Conservation (phyloP, 1,284 basidiomycete species). For the Malassezia restricta region DNA sequence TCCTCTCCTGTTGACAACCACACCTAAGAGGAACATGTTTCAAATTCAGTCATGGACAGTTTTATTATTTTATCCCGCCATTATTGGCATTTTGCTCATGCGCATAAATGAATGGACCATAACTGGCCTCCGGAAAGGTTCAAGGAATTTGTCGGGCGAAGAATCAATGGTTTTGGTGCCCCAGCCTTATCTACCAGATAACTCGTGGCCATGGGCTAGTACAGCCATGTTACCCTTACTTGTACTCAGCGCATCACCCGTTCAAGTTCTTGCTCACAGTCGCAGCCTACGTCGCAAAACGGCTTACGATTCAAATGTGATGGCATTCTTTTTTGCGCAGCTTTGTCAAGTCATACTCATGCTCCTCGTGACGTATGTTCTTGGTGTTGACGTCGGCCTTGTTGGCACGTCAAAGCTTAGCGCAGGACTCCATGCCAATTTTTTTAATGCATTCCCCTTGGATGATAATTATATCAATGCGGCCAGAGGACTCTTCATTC, state of each 20-base stretch:
- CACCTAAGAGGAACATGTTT: constrained; percentile 41
- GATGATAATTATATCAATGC: constrained; percentile 32
- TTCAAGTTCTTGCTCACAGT: constrained; percentile 41
- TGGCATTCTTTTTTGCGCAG: constrained; percentile 35
- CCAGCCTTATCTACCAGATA: not conserved
- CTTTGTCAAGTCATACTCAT: constrained; percentile 29
- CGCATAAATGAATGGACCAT: constrained; percentile 19
- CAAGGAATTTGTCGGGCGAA: not conserved
- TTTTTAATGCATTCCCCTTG: constrained; percentile 32
- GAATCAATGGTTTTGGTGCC: constrained; percentile 1
- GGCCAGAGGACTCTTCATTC: constrained; percentile 26
- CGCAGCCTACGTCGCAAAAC: constrained; percentile 33
- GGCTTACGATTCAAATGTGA: constrained; percentile 35
- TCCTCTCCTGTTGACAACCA: constrained; percentile 36
- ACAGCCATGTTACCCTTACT: constrained; percentile 39
- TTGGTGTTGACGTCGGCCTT: constrained; percentile 23
- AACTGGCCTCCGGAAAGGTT: too few species aligned
- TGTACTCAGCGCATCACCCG: constrained; percentile 34
- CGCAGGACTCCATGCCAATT: constrained; percentile 28
- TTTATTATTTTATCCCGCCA: constrained; percentile 29
- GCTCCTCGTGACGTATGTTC: constrained; percentile 21
- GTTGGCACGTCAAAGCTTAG: constrained; percentile 29
- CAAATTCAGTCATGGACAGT: constrained; percentile 33
- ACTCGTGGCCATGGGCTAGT: constrained; percentile 30
- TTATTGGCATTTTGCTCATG: constrained; percentile 24